phyloP scores from a whole-genome alignment of 805 yeast species.

The Lachancea nothofagi region DNA sequence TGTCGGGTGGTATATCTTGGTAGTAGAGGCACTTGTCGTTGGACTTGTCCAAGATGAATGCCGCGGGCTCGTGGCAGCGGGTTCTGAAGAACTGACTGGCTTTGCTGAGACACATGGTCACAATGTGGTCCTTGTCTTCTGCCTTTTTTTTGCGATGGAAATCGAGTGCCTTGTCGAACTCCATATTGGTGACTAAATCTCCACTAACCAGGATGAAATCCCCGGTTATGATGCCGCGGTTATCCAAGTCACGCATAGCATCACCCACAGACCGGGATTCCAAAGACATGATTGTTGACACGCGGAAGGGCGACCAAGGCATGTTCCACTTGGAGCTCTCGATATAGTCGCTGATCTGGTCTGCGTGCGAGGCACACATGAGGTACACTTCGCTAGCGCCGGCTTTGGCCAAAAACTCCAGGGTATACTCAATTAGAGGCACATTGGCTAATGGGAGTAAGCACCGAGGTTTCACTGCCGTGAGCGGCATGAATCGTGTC shows the following conservation, averaged over 20 bases:
- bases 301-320: slow-evolving; percentile 71
- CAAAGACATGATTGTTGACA: slow-evolving; percentile 73
- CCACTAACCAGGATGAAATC: slow-evolving; percentile 90
- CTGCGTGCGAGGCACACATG: slow-evolving; percentile 88
- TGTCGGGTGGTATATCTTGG: slow-evolving; percentile 61
- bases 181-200: slow-evolving; percentile 91
- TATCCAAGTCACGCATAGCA: slow-evolving; percentile 93
- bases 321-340: slow-evolving; percentile 64
- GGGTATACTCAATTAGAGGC: slow-evolving; percentile 89
- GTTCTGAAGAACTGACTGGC: slow-evolving; percentile 83
- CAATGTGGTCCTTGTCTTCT: slow-evolving; percentile 82
- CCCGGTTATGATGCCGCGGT: slow-evolving; percentile 80
- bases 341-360: slow-evolving; percentile 77
- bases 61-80: slow-evolving; percentile 78
- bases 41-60: slow-evolving; percentile 71
- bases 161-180: slow-evolving; percentile 64
- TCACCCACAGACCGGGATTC: slow-evolving; percentile 94
- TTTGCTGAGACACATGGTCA: slow-evolving; percentile 87
- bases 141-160: slow-evolving; percentile 68
- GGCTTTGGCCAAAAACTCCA: slow-evolving; percentile 88
- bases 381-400: slow-evolving; percentile 86
- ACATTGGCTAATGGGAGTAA: slow-evolving; percentile 86
- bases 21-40: slow-evolving; percentile 78
- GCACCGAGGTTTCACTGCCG: slow-evolving; percentile 83
- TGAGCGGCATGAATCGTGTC: slow-evolving; percentile 87